phyloP scores from a whole-genome alignment of 2,329 filamentous ascomycete species.

The Coniella vitis region DNA sequence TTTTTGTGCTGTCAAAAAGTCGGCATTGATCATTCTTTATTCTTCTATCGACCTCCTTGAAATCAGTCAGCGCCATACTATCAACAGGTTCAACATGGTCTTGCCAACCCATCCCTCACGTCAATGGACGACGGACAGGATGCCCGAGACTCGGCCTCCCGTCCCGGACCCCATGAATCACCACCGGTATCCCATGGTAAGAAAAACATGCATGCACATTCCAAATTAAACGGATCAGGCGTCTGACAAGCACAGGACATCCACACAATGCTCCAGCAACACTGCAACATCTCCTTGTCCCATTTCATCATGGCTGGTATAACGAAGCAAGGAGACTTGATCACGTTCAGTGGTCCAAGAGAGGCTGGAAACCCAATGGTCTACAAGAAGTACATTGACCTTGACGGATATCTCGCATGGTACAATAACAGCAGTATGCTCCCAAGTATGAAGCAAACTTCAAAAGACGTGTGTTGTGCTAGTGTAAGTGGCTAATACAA shows the following conservation, averaged over 20 bases:
- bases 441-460: slow-evolving; percentile 18
- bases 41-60: no score
- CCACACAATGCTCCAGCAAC: slow-evolving; percentile 42
- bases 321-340: slow-evolving; percentile 38
- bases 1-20: no score
- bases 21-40: no score
- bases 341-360: slow-evolving; percentile 40
- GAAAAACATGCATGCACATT: neutral
- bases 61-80: no score
- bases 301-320: slow-evolving; percentile 47
- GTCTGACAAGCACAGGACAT: slow-evolving; percentile 34
- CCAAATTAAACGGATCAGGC: neutral
- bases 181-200: slow-evolving; percentile 14
- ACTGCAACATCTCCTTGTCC: slow-evolving; percentile 44
- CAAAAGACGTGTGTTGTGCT: neutral
- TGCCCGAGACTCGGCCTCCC: slow-evolving; percentile 8
- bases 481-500: neutral
- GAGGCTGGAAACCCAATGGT: slow-evolving; percentile 17
- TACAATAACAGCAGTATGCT: slow-evolving; percentile 12
- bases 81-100: slow-evolving; percentile 8
- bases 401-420: slow-evolving; percentile 13
- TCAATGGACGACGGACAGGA: slow-evolving; percentile 12
- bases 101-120: slow-evolving; percentile 9
- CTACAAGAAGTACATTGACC: slow-evolving; percentile 20
- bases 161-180: slow-evolving; percentile 13